phyloP scores from a whole-genome alignment of 2,329 filamentous ascomycete species.

The Teratosphaeriaceae sp. region DNA sequence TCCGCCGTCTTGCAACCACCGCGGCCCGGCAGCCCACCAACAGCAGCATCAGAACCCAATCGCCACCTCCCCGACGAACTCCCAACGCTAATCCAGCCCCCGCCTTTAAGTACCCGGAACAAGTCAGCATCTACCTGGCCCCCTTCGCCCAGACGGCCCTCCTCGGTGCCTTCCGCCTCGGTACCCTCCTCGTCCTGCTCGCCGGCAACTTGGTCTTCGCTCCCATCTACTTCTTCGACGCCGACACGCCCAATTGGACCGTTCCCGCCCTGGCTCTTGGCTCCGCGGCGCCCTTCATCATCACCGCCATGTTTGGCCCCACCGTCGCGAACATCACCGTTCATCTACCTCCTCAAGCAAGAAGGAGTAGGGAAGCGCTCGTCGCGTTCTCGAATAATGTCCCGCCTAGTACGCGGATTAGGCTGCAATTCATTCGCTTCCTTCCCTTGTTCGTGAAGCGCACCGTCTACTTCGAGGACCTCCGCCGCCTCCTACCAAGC shows the following conservation, averaged over 20 bases:
- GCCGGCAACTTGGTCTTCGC: constrained; percentile 59
- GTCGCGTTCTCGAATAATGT: constrained; percentile 46
- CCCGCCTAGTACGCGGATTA: constrained; percentile 35
- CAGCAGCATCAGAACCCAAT: not conserved
- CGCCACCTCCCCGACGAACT: too few relatives aligned
- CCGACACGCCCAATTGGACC: not conserved
- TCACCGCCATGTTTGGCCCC: constrained; percentile 42
- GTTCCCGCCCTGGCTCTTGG: not conserved
- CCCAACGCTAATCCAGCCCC: too few relatives aligned
- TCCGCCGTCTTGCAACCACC: too few relatives aligned
- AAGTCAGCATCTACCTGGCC: constrained; percentile 65
- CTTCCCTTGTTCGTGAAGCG: constrained; percentile 31
- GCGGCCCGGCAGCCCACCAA: too few relatives aligned
- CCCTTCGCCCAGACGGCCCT: constrained; percentile 61
- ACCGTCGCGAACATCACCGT: constrained; percentile 69
- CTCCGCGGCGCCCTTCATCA: not conserved
- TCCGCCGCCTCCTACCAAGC: constrained; percentile 18
- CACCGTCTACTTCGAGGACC: constrained; percentile 17
- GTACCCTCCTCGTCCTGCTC: constrained; percentile 61
- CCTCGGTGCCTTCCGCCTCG: constrained; percentile 64
- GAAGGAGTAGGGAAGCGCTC: constrained; percentile 50
- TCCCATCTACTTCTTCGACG: constrained; percentile 36
- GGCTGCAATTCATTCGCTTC: constrained; percentile 36
- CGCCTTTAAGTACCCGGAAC: constrained; percentile 37
- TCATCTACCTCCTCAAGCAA: constrained; percentile 58